Percentiles rank a stretch among this genome's conserved stretches.
Evolutionary conservation across 2,329 filamentous ascomycete species (phyloP).

Genomic region (Albophoma yamanashiensis): DNA sequence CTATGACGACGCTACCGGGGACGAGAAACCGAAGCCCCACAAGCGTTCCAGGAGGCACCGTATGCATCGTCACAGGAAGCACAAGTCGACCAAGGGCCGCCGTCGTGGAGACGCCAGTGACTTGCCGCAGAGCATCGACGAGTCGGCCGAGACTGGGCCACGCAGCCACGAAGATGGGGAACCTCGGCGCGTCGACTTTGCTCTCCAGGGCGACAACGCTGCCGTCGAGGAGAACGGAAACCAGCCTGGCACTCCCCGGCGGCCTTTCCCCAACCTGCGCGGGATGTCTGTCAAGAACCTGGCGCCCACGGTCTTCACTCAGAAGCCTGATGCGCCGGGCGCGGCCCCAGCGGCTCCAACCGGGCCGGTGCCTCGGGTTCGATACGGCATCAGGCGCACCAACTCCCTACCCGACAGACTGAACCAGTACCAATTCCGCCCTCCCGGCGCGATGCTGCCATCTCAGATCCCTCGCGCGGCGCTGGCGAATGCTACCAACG

Average conservation of each 20-base stretch:
- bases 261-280: slow-evolving; percentile 45
- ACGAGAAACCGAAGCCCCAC: slow-evolving; percentile 27
- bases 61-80: slow-evolving; percentile 24
- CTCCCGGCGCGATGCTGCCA: slow-evolving; percentile 40
- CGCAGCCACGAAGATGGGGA: slow-evolving; percentile 21
- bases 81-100: slow-evolving; percentile 24
- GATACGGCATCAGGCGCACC: slow-evolving; percentile 59
- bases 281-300: slow-evolving; percentile 56
- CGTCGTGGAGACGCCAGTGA: slow-evolving; percentile 13
- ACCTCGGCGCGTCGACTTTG: slow-evolving; percentile 50
- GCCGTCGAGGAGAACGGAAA: slow-evolving; percentile 15
- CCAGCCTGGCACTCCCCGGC: slow-evolving; percentile 13
- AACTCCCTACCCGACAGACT: slow-evolving; percentile 65
- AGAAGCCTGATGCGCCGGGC: slow-evolving; percentile 22
- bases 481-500: slow-evolving; percentile 17
- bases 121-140: slow-evolving; percentile 20
- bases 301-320: slow-evolving; percentile 59
- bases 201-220: slow-evolving; percentile 20
- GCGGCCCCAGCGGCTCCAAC: slow-evolving; percentile 16
- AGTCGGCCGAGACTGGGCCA: slow-evolving; percentile 12
- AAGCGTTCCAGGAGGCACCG: slow-evolving; percentile 22
- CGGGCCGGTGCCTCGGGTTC: slow-evolving; percentile 44
- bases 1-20: slow-evolving; percentile 34
- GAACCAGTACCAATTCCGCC: slow-evolving; percentile 29
- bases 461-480: slow-evolving; percentile 30